Evolutionary conservation across 331 rosid species (phyloP), one percentile per base, ranked within the genome.

Genomic region (Rosa hybrid): DNA sequence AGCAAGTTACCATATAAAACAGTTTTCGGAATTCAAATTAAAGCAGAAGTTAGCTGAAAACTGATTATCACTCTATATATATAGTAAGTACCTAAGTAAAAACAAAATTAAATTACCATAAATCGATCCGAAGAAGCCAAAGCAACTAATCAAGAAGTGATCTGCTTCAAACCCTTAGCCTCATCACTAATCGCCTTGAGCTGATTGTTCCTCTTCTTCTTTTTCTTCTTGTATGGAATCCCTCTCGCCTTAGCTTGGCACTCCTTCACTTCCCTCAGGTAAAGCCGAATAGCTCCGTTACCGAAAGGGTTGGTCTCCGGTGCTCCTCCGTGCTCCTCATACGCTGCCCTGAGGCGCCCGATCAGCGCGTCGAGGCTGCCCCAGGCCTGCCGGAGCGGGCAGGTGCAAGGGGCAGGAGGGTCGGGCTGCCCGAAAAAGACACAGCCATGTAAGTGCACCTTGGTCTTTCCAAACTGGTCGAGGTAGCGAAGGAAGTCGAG

Each of bases 351-450:
- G 1, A 94, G 94, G 14, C 98, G 82, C 5, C 98, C 98, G 81
- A 94, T 94, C 72, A 92, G 91, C 0, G 98, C 96, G 25, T 94
- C 98, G 0, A 94, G 94, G 75, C 97, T 94, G 3, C 98, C 98
- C 98, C 98, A 94, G 2, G 98, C 98, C 80, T 94, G 98, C 68
- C 88, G 70, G 13, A 94, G 91, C 0, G 98, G 98, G 77, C 97
- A 94, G 12, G 94, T 85, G 80, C 98, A 94, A 1, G 97, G 96
- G 1, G 96, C 94, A 0, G 98, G 98, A 2, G 98, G 98, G 77
- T 92, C 98, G 0, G 98, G 96, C 54, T 92, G 98, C 42, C 98
- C 98, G 12, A 92, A 94, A 67, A 92, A 94, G 63, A 92, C 86
- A 63, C 98, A 94, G 10, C 94, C 90, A 63, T 87, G 92, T 30